These are phyloP conservation scores for Canariomyces notabilis DNA, from an alignment of 2,329 filamentous ascomycete species.

Conservation along the genomic window DNA sequence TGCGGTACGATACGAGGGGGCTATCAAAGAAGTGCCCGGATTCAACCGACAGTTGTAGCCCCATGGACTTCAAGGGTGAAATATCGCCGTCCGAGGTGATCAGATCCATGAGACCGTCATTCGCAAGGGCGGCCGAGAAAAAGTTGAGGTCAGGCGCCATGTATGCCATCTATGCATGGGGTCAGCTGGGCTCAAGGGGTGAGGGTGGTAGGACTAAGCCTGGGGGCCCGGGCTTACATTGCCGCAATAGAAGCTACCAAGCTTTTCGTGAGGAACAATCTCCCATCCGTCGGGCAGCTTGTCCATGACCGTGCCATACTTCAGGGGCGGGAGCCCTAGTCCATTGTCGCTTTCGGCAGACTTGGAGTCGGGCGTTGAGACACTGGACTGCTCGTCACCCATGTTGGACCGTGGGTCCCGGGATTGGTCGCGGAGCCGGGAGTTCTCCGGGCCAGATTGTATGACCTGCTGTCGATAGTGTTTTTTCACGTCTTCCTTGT, in stretches of 20 bases:
- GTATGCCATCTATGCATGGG: slow-evolving; percentile 64
- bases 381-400: neutral
- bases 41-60: slow-evolving; percentile 67
- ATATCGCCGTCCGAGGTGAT: slow-evolving; percentile 76
- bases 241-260: slow-evolving; percentile 91
- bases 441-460: neutral
- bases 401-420: neutral
- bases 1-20: slow-evolving; percentile 71
- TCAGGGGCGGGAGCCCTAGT: slow-evolving; percentile 63
- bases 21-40: slow-evolving; percentile 74
- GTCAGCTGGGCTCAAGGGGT: neutral
- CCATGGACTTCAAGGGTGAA: slow-evolving; percentile 58
- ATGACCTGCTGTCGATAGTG: slow-evolving; percentile 49
- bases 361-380: neutral
- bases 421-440: neutral
- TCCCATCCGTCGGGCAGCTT: slow-evolving; percentile 74
- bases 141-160: slow-evolving; percentile 86
- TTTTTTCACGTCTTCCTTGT: slow-evolving; percentile 68
- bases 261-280: slow-evolving; percentile 63
- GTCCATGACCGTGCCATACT: slow-evolving; percentile 76
- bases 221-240: slow-evolving; percentile 54
- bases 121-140: slow-evolving; percentile 75
- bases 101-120: slow-evolving; percentile 82
- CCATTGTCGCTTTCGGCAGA: slow-evolving; percentile 7
- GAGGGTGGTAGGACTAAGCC: too few relatives aligned